Conservation (phyloP, 2,329 filamentous ascomycete species). For the Fusarium sp. region DNA sequence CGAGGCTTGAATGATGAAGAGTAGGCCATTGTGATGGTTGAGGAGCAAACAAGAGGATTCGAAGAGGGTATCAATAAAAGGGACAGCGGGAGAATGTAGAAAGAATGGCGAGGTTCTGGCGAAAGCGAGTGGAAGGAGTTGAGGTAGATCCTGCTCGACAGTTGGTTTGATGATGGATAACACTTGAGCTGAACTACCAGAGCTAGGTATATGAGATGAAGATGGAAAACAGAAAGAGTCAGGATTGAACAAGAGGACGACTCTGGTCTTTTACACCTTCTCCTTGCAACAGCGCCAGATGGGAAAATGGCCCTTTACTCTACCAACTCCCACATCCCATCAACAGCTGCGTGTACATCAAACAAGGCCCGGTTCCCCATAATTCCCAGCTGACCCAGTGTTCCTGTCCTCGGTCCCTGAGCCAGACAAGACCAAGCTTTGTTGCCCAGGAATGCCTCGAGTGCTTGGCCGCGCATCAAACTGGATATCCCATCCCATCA, state of each 20-base stretch:
- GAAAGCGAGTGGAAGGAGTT: background rate
- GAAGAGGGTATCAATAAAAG: background rate
- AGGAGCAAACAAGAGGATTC: too few relatives aligned
- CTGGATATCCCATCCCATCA: too few relatives aligned
- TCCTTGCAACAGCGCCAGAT: background rate
- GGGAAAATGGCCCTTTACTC: background rate
- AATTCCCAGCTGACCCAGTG: background rate
- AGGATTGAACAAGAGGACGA: background rate
- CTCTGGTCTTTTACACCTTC: slow-evolving; percentile 1
- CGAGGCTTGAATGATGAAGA: slow-evolving; percentile 50
- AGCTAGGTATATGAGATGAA: background rate
- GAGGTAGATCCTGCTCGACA: background rate
- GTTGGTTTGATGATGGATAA: background rate
- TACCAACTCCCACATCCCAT: slow-evolving; percentile 12
- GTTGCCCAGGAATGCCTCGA: too few relatives aligned
- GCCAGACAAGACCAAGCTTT: too few relatives aligned
- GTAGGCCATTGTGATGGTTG: slow-evolving; percentile 47
- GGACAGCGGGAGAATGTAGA: background rate
- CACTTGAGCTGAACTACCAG: too few relatives aligned
- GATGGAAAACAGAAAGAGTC: background rate
- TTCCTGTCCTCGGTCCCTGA: background rate
- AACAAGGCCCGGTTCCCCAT: slow-evolving; percentile 1
- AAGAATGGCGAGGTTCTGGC: background rate
- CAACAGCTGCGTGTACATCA: slow-evolving; percentile 12
- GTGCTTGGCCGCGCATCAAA: too few relatives aligned